Percentiles rank a stretch among this genome's conserved stretches.
These are phyloP conservation scores for Paracamarosporium sp. DNA, from an alignment of 2,329 filamentous ascomycete genomes.

Conservation along the genomic window DNA sequence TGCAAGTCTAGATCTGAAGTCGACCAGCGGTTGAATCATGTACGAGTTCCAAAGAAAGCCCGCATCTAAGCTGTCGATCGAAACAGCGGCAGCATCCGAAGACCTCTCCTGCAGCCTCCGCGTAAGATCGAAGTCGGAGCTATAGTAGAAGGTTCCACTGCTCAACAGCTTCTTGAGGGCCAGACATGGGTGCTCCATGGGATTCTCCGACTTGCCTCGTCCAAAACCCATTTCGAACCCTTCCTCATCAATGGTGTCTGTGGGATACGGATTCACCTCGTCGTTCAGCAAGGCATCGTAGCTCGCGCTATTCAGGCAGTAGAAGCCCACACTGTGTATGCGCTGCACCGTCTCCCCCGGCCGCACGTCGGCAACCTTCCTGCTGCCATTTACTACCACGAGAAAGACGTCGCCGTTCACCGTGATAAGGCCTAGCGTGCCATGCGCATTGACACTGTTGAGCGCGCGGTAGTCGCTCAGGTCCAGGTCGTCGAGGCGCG, in stretches of 20 bases:
- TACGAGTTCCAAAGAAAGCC: constrained; percentile 98
- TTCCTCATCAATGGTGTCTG: constrained; percentile 61
- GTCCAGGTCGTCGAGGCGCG: constrained; percentile 67
- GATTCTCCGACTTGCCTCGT: constrained; percentile 69
- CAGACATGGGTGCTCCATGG: constrained; percentile 85
- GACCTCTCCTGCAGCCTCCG: constrained; percentile 89
- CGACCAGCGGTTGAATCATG: constrained; percentile 92
- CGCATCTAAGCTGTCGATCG: constrained; percentile 91
- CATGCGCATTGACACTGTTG: constrained; percentile 76
- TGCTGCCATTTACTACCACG: constrained; percentile 82
- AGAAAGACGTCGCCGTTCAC: constrained; percentile 86
- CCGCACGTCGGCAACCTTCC: constrained; percentile 79
- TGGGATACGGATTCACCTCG: constrained; percentile 62
- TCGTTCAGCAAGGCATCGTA: constrained; percentile 78
- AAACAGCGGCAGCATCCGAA: constrained; percentile 78
- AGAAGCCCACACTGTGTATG: constrained; percentile 86
- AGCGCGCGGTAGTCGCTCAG: constrained; percentile 79
- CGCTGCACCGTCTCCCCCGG: constrained; percentile 89
- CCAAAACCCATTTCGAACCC: constrained; percentile 59
- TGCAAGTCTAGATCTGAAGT: constrained; percentile 84
- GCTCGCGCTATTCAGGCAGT: constrained; percentile 84
- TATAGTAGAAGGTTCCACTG: constrained; percentile 97
- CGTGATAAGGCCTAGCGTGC: constrained; percentile 87
- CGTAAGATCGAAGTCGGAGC: constrained; percentile 96
- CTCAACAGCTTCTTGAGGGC: constrained; percentile 90